A percentile compares a stretch with the other conserved stretches of the same genome.
Conservation (phyloP, 768 basidiomycete genomes). For the Boletus huronensis region DNA sequence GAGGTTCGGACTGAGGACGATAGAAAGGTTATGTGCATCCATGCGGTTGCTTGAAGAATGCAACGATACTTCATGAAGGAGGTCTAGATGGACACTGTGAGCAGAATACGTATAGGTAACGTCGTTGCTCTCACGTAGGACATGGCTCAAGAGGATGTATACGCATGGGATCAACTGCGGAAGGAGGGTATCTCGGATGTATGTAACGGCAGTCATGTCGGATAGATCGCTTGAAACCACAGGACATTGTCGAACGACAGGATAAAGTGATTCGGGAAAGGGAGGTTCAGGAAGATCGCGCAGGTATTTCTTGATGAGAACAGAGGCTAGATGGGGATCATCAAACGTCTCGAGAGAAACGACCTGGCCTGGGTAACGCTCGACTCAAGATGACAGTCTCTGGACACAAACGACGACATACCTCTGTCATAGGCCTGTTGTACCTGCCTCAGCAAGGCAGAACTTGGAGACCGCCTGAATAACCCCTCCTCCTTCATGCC, state of each 20-base stretch:
- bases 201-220: constrained; percentile 56
- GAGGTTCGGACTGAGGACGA: constrained; percentile 79
- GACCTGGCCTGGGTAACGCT: constrained; percentile 53
- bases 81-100: constrained; percentile 42
- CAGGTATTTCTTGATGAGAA: constrained; percentile 82
- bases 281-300: constrained; percentile 75
- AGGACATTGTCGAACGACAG: constrained; percentile 66
- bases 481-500: constrained; percentile 72
- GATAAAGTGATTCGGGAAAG: constrained; percentile 71
- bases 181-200: constrained; percentile 67
- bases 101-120: not conserved
- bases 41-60: constrained; percentile 67
- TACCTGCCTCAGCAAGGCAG: constrained; percentile 64
- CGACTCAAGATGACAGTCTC: constrained; percentile 1
- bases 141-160: constrained; percentile 68
- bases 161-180: constrained; percentile 66
- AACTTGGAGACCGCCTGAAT: constrained; percentile 78
- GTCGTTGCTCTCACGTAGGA: constrained; percentile 49
- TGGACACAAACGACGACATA: constrained; percentile 16
- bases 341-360: constrained; percentile 73
- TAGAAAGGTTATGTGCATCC: constrained; percentile 79
- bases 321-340: constrained; percentile 79
- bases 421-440: constrained; percentile 86
- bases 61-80: constrained; percentile 76
- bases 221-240: constrained; percentile 44